Evolutionary conservation across 768 basidiomycete genomes (phyloP).

Genomic region (Rhizopogon roseolus): DNA sequence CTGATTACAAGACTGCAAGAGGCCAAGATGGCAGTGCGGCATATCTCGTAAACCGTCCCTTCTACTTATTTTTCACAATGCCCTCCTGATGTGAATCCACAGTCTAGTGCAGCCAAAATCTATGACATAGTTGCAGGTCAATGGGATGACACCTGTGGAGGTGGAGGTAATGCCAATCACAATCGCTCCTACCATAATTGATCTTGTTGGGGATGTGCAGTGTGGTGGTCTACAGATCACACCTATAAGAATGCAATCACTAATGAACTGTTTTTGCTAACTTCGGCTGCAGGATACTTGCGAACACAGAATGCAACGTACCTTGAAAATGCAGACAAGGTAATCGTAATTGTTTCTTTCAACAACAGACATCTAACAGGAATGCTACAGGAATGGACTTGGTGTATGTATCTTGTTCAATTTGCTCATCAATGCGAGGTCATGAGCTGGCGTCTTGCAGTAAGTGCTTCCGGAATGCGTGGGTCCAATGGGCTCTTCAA

Average conservation of each 20-base stretch:
- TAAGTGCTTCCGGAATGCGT: conserved; percentile 24
- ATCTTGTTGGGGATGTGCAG: conserved; percentile 18
- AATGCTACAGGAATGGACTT: conserved; percentile 17
- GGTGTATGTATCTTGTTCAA: conserved; percentile 18
- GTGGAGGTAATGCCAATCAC: conserved; percentile 34
- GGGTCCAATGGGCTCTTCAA: conserved; percentile 26
- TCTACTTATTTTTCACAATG: conserved; percentile 19
- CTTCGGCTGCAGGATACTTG: conserved; percentile 44
- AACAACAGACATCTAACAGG: neutral
- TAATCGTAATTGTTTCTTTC: conserved; percentile 7
- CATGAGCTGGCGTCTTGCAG: conserved; percentile 6
- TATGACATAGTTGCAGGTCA: conserved; percentile 48
- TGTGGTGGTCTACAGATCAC: conserved; percentile 54
- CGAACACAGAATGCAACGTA: conserved; percentile 32
- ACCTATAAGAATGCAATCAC: conserved; percentile 60
- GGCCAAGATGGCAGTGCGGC: conserved; percentile 19
- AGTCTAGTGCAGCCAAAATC: conserved; percentile 43
- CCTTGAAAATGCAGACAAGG: conserved; percentile 46
- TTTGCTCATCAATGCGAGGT: neutral
- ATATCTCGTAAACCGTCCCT: conserved; percentile 16
- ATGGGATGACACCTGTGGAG: conserved; percentile 48
- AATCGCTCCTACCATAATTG: neutral
- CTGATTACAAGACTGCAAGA: conserved; percentile 42
- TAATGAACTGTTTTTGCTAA: conserved; percentile 51
- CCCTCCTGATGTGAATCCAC: conserved; percentile 9